Conservation (phyloP, 345 rosid species). For the Firmiana major region DNA sequence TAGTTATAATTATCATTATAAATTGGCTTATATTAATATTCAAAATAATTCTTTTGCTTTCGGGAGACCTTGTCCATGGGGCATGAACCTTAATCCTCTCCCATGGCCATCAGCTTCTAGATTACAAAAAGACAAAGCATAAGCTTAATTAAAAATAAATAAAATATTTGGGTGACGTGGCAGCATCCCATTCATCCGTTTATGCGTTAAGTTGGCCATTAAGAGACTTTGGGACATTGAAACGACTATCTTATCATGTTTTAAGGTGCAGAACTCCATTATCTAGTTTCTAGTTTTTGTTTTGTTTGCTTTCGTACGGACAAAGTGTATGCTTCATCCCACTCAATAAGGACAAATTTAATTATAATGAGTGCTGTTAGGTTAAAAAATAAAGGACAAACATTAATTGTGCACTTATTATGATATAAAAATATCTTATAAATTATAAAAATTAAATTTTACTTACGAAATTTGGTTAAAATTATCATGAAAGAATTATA, state of each 20-base stretch:
- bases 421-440: no score
- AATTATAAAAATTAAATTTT: no score
- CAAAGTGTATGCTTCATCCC: conserved; percentile 20
- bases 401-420: no score
- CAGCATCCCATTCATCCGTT: conserved; percentile 23
- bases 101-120: conserved; percentile 41
- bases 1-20: no score
- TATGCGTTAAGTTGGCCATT: conserved; percentile 44
- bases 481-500: no score
- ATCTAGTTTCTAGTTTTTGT: neutral
- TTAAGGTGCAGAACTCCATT: conserved; percentile 9
- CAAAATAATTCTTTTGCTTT: conserved; percentile 37
- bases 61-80: conserved; percentile 59
- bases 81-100: conserved; percentile 38
- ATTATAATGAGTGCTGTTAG: neutral
- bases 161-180: conserved; percentile 40
- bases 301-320: conserved; percentile 33
- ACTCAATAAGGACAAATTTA: conserved; percentile 30
- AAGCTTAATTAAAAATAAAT: neutral
- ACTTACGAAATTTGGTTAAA: no score
- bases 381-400: no score
- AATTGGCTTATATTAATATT: no score
- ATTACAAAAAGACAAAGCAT: neutral
- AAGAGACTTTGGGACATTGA: conserved; percentile 1
- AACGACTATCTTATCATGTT: conserved; percentile 2